phyloP scores from a whole-genome alignment of 1,139 yeast species.

The Pichia sp. region DNA sequence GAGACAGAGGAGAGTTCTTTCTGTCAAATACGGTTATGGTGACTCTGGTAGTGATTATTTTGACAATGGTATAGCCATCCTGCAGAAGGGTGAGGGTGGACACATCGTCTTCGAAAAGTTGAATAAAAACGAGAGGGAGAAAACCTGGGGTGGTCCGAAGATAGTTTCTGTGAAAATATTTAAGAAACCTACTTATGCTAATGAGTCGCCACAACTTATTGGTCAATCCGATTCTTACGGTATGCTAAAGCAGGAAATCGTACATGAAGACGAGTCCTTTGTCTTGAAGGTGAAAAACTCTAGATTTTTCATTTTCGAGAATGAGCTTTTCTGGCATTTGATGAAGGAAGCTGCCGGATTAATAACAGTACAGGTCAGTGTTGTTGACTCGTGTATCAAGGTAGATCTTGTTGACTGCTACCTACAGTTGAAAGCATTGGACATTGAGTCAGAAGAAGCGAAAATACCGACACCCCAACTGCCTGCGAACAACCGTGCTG shows the following conservation, averaged over 20 bases:
- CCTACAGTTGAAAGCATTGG: constrained; percentile 51
- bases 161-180: constrained; percentile 49
- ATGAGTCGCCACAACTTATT: constrained; percentile 7
- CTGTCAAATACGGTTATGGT: constrained; percentile 84
- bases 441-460: constrained; percentile 5
- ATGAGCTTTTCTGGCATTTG: constrained; percentile 69
- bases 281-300: constrained; percentile 48
- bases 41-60: constrained; percentile 80
- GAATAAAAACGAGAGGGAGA: constrained; percentile 30
- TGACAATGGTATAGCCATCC: constrained; percentile 72
- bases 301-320: constrained; percentile 76
- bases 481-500: constrained; percentile 41
- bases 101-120: constrained; percentile 28
- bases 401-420: constrained; percentile 60
- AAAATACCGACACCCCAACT: constrained; percentile 9
- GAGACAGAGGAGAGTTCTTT: constrained; percentile 40
- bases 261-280: constrained; percentile 18
- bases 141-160: constrained; percentile 31
- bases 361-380: constrained; percentile 67
- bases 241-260: constrained; percentile 6
- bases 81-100: constrained; percentile 38
- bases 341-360: constrained; percentile 70
- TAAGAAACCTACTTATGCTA: constrained; percentile 14
- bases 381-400: constrained; percentile 57
- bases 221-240: constrained; percentile 16